Percentiles rank a stretch among this genome's conserved stretches.
phyloP scores from a whole-genome alignment of 805 yeast genomes.

The Grigorovia humatica region DNA sequence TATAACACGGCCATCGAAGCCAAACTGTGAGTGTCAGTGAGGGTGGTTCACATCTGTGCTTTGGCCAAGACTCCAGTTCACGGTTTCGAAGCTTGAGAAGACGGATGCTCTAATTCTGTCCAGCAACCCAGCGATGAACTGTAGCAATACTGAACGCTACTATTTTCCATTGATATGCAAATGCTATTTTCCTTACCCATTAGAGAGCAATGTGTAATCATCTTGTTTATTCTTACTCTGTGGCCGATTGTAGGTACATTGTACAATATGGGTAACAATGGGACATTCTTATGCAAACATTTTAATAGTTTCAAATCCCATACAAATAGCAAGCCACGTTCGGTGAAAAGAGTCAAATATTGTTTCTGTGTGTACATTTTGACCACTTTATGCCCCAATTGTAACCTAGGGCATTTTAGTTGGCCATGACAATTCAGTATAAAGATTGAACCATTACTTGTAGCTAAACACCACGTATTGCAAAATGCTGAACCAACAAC shows the following conservation, averaged over 20 bases:
- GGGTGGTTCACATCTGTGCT: too few relatives aligned
- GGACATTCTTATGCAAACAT: slow-evolving; percentile 16
- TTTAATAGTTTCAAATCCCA: slow-evolving; percentile 19
- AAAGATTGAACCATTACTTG: slow-evolving; percentile 32
- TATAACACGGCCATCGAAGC: too few relatives aligned
- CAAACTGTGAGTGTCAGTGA: too few relatives aligned
- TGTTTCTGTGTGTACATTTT: slow-evolving; percentile 30
- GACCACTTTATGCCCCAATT: slow-evolving; percentile 40
- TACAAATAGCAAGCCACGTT: slow-evolving; percentile 42
- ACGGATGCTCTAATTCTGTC: neutral
- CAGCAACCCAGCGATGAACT: neutral
- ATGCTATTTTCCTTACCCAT: neutral
- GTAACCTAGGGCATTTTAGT: slow-evolving; percentile 31
- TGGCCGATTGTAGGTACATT: slow-evolving; percentile 17
- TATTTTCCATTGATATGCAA: neutral
- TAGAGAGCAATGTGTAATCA: slow-evolving; percentile 4
- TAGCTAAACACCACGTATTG: slow-evolving; percentile 36
- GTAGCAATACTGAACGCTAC: neutral
- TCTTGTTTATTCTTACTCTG: slow-evolving; percentile 21
- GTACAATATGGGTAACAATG: slow-evolving; percentile 22
- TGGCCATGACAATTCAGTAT: slow-evolving; percentile 27
- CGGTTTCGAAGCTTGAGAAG: neutral
- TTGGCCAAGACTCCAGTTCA: too few relatives aligned
- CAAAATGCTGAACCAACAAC: slow-evolving; percentile 38
- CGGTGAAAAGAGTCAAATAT: slow-evolving; percentile 48